A percentile compares a stretch with the other conserved stretches of the same genome.
Evolutionary conservation across 306 rosid genomes (phyloP).

Genomic region (Lathyrus tuberosus): DNA sequence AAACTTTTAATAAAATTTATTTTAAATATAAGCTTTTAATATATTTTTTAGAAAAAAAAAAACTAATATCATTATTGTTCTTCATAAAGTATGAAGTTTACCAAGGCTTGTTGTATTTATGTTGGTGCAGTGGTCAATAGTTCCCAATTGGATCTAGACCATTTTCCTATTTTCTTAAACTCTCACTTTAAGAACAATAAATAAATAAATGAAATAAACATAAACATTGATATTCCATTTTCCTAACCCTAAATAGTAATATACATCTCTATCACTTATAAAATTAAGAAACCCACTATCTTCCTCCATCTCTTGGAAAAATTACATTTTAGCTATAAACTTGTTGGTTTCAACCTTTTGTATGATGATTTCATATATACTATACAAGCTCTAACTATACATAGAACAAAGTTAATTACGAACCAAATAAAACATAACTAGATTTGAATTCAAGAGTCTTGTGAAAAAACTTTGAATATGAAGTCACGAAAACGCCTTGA

Average conservation of each 20-base stretch:
- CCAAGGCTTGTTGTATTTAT: too few species aligned
- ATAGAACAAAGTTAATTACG: slow-evolving; percentile 22
- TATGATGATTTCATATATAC: slow-evolving; percentile 2
- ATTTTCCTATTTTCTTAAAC: too few species aligned
- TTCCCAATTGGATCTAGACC: background rate
- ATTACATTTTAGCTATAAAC: slow-evolving; percentile 2
- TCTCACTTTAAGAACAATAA: too few species aligned
- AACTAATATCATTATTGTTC: too few species aligned
- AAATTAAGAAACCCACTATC: slow-evolving; percentile 3
- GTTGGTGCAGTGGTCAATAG: too few species aligned
- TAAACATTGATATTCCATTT: slow-evolving; percentile 31
- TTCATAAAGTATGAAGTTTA: too few species aligned
- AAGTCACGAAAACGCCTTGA: slow-evolving; percentile 91
- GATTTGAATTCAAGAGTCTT: slow-evolving; percentile 47
- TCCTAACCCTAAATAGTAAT: slow-evolving; percentile 32
- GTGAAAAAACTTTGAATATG: slow-evolving; percentile 65
- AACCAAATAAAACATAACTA: slow-evolving; percentile 1
- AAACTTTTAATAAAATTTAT: too few species aligned
- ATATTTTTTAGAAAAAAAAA: too few species aligned
- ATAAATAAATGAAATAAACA: slow-evolving; percentile 29
- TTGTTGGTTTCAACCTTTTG: slow-evolving; percentile 27
- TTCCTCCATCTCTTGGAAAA: background rate
- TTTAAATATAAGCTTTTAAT: too few species aligned
- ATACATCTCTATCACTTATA: slow-evolving; percentile 35
- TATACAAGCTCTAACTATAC: slow-evolving; percentile 5